phyloP scores from a whole-genome alignment of 352 stramenopile species.

The Pythium biforme region DNA sequence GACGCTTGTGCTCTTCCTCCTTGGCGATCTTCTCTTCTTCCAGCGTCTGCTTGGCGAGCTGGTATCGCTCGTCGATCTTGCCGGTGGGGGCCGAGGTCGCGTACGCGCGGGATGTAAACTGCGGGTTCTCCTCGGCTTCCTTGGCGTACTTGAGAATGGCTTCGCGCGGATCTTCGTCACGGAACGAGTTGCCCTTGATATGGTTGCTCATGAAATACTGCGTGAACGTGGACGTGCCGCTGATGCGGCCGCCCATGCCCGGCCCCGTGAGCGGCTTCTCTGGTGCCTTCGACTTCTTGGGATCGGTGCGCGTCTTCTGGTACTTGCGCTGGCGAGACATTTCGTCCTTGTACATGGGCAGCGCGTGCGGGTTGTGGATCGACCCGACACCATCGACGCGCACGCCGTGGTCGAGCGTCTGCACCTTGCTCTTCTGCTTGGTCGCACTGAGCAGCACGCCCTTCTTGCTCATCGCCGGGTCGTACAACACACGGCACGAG shows the following conservation, averaged over 20 bases:
- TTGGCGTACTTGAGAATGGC: conserved; percentile 88
- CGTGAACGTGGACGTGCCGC: conserved; percentile 79
- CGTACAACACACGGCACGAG: conserved; percentile 69
- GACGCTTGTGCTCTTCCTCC: conserved; percentile 68
- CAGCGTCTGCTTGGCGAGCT: conserved; percentile 67
- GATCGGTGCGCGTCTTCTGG: conserved; percentile 61
- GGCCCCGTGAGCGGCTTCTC: conserved; percentile 74
- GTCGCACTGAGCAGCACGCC: conserved; percentile 79
- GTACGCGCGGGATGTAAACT: conserved; percentile 65
- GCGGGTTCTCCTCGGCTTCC: conserved; percentile 60
- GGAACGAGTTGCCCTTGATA: conserved; percentile 77
- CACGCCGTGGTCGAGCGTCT: conserved; percentile 50
- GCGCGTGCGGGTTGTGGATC: conserved; percentile 72
- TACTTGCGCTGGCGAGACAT: conserved; percentile 69
- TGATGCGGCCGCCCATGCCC: conserved; percentile 77
- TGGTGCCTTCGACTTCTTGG: conserved; percentile 71
- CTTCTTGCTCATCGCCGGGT: conserved; percentile 66
- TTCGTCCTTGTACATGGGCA: conserved; percentile 84
- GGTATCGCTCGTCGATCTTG: conserved; percentile 76
- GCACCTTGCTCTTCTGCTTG: conserved; percentile 66
- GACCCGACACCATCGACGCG: conserved; percentile 69
- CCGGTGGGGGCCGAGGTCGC: conserved; percentile 41
- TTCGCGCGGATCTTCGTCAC: conserved; percentile 80
- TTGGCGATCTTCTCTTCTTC: conserved; percentile 79
- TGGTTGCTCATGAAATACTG: conserved; percentile 89